These are phyloP conservation scores for Amborella trichopoda DNA, from an alignment of 164 flowering plant genomes.

Conservation along the genomic window DNA sequence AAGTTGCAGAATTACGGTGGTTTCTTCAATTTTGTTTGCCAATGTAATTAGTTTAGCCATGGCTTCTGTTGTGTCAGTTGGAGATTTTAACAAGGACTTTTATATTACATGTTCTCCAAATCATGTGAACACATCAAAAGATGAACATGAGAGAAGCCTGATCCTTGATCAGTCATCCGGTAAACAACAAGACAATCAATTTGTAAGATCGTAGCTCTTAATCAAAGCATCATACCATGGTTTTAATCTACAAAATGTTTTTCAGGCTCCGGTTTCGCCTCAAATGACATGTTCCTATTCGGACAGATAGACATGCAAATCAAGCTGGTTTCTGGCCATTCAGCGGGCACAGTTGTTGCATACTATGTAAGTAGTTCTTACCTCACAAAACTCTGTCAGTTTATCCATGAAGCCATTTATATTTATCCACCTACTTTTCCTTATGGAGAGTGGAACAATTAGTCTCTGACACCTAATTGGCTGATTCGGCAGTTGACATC, in stretches of 20 bases:
- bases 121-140: conserved; percentile 72
- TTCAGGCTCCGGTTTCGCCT: conserved; percentile 70
- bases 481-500: conserved; percentile 78
- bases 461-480: neutral
- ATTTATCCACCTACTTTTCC: neutral
- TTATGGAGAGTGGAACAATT: neutral
- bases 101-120: conserved; percentile 60
- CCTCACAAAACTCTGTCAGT: neutral
- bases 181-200: too few species aligned
- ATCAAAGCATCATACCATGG: neutral
- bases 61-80: conserved; percentile 64
- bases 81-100: conserved; percentile 82
- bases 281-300: conserved; percentile 66
- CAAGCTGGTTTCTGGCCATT: conserved; percentile 62
- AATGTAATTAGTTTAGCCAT: conserved; percentile 16
- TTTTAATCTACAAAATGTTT: neutral
- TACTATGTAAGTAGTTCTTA: conserved; percentile 42
- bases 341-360: conserved; percentile 82
- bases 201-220: neutral
- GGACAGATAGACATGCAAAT: conserved; percentile 85
- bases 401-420: neutral
- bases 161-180: conserved; percentile 72
- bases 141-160: conserved; percentile 56
- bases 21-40: conserved; percentile 15
- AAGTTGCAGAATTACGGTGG: too few species aligned